Evolutionary conservation across 495 filamentous ascomycete genomes (phyloP).

Genomic region (Hyphodiscus hymeniophilus): DNA sequence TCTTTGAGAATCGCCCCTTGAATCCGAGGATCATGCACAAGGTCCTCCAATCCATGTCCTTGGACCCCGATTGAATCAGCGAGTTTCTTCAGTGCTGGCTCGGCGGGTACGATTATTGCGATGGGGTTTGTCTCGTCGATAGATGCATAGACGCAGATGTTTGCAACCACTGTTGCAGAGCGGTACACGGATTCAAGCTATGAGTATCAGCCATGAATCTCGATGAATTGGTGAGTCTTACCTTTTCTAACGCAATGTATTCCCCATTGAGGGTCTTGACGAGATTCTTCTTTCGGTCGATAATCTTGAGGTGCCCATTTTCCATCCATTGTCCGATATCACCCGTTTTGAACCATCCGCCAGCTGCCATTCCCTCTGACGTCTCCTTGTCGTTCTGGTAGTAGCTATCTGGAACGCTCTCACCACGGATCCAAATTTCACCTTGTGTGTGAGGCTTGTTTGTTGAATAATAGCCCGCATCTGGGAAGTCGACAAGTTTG

Average conservation of each 20-base stretch:
- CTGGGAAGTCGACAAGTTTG: slow-evolving; percentile 90
- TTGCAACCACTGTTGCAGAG: slow-evolving; percentile 70
- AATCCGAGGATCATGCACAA: slow-evolving; percentile 75
- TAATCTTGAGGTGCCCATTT: slow-evolving; percentile 73
- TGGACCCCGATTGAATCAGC: slow-evolving; percentile 63
- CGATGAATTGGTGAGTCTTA: slow-evolving; percentile 32
- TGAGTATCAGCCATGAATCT: slow-evolving; percentile 24
- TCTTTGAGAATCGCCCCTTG: slow-evolving; percentile 67
- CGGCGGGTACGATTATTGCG: slow-evolving; percentile 87
- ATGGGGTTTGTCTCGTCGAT: slow-evolving; percentile 71
- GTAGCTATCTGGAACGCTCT: slow-evolving; percentile 62
- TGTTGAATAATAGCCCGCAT: slow-evolving; percentile 80
- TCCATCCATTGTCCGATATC: slow-evolving; percentile 85
- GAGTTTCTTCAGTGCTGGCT: slow-evolving; percentile 73
- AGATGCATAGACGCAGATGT: slow-evolving; percentile 91
- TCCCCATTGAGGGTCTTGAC: slow-evolving; percentile 94
- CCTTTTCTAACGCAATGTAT: slow-evolving; percentile 95
- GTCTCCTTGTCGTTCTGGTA: slow-evolving; percentile 78
- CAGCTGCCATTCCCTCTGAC: slow-evolving; percentile 56
- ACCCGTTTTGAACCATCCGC: slow-evolving; percentile 92
- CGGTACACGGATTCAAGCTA: slow-evolving; percentile 92
- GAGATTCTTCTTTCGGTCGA: slow-evolving; percentile 96
- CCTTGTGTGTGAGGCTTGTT: slow-evolving; percentile 84
- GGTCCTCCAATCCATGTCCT: slow-evolving; percentile 60
- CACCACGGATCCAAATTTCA: slow-evolving; percentile 86